Percentiles rank a stretch among this genome's conserved stretches.
Evolutionary conservation across 169 alveolate genomes (phyloP).

Genomic region (Plasmodium ovale): DNA sequence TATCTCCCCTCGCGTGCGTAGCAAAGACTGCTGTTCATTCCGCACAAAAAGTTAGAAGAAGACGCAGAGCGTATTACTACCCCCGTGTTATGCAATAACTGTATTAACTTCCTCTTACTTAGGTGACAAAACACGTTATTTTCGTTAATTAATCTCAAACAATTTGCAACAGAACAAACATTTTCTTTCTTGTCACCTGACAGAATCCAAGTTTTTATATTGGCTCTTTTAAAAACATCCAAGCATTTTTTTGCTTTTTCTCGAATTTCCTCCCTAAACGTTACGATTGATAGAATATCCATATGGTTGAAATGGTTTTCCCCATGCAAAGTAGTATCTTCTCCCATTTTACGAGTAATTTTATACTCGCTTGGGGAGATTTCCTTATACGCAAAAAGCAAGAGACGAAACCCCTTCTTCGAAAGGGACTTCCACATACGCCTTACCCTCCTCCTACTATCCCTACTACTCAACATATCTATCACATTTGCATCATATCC

Average conservation of each 20-base stretch:
- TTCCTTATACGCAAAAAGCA: slow-evolving; percentile 26
- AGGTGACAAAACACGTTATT: slow-evolving; percentile 11
- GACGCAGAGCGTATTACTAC: no score
- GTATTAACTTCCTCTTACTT: slow-evolving; percentile 9
- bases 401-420: slow-evolving; percentile 24
- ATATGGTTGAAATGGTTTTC: slow-evolving; percentile 12
- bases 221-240: slow-evolving; percentile 31
- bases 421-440: neutral
- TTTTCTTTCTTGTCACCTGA: slow-evolving; percentile 41
- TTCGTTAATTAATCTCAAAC: slow-evolving; percentile 2
- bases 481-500: slow-evolving; percentile 16
- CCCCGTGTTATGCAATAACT: no score
- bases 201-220: slow-evolving; percentile 56
- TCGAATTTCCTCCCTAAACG: slow-evolving; percentile 23
- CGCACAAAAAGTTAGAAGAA: no score
- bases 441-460: neutral
- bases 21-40: no score
- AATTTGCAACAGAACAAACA: slow-evolving; percentile 20
- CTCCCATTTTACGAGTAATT: no score
- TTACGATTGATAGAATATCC: slow-evolving; percentile 10
- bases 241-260: slow-evolving; percentile 4
- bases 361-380: slow-evolving; percentile 29
- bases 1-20: neutral
- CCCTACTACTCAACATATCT: neutral
- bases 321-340: no score